Percentiles rank a stretch among this genome's conserved stretches.
These are phyloP conservation scores for Juglanconis sp. DNA, from an alignment of 2,329 filamentous ascomycete species.

Conservation along the genomic window DNA sequence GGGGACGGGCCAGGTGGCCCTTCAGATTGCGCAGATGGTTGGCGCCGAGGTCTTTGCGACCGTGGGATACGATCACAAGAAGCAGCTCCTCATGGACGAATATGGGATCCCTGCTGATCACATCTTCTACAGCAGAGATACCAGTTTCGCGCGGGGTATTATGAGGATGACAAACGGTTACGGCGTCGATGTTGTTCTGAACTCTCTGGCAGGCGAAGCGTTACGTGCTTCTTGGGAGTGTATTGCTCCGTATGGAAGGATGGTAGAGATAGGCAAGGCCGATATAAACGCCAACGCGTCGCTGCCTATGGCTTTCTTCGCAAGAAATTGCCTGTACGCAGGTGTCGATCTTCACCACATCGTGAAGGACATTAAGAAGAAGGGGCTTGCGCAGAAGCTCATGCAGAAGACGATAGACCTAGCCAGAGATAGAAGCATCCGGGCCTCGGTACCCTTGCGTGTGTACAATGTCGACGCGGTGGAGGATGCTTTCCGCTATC, in stretches of 20 bases:
- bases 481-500: background rate
- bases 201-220: conserved; percentile 26
- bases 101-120: conserved; percentile 32
- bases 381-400: background rate
- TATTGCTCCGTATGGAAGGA: conserved; percentile 38
- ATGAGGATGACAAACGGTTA: conserved; percentile 4
- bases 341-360: conserved; percentile 26
- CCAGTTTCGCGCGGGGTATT: background rate
- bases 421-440: conserved; percentile 1
- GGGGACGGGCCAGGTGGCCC: conserved; percentile 38
- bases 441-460: background rate
- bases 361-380: conserved; percentile 12
- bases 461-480: background rate
- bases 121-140: conserved; percentile 31
- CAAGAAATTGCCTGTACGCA: conserved; percentile 31
- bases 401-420: conserved; percentile 7
- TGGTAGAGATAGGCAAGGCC: conserved; percentile 44
- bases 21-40: conserved; percentile 33
- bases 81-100: conserved; percentile 28
- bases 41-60: conserved; percentile 41
- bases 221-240: conserved; percentile 42
- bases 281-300: conserved; percentile 35
- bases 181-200: conserved; percentile 17
- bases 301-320: conserved; percentile 42
- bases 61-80: conserved; percentile 26